Conservation (phyloP, 192 early-diverging fungal species). For the Backusella morwellensis region DNA sequence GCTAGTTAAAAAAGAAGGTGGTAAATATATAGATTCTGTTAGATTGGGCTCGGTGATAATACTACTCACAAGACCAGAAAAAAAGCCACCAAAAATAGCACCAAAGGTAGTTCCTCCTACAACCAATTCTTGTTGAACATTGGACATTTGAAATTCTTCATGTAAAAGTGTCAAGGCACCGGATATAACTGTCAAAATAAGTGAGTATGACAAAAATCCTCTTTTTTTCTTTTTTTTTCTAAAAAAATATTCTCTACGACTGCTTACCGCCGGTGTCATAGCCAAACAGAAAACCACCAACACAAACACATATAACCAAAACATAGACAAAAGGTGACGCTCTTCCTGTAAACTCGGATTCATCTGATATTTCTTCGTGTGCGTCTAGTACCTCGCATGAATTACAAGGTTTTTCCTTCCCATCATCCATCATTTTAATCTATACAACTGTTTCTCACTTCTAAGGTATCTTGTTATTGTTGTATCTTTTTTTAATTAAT, state of each 20-base stretch:
- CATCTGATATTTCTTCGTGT: constrained; percentile 7
- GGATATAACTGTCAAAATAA: constrained; percentile 40
- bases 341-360: constrained; percentile 1
- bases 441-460: background rate
- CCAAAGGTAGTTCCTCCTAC: constrained; percentile 57
- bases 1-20: constrained; percentile 8
- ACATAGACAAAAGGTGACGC: constrained; percentile 16
- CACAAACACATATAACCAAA: constrained; percentile 22
- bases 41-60: background rate
- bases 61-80: constrained; percentile 33
- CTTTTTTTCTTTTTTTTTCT: background rate
- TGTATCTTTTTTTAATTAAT: background rate
- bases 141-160: constrained; percentile 46
- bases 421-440: background rate
- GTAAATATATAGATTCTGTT: background rate
- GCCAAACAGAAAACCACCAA: constrained; percentile 22
- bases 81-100: constrained; percentile 50
- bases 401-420: background rate
- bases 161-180: constrained; percentile 51
- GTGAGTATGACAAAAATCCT: background rate
- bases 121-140: constrained; percentile 48
- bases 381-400: background rate
- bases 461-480: background rate
- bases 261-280: constrained; percentile 24
- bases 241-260: no score